Evolutionary conservation across 495 filamentous ascomycete species (phyloP).

Genomic region (Pseudoneurospora amorphoporcata): DNA sequence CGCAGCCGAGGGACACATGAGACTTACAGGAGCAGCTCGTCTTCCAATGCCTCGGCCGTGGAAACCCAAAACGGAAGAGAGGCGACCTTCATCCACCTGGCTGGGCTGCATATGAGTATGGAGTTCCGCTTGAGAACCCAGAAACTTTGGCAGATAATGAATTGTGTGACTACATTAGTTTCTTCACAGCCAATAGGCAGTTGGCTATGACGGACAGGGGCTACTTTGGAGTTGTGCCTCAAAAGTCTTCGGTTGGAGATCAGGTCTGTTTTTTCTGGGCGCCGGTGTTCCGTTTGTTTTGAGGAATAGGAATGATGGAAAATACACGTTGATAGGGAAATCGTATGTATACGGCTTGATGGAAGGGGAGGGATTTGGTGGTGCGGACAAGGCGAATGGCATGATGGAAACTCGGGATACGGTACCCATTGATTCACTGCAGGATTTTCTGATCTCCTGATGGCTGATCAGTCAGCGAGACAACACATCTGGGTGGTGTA

Average conservation of each 20-base stretch:
- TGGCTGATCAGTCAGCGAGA: neutral
- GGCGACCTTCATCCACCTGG: neutral
- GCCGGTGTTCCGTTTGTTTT: neutral
- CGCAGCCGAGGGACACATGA: neutral
- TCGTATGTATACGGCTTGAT: constrained; percentile 1
- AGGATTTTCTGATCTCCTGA: neutral
- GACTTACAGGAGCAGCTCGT: neutral
- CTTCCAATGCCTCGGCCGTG: neutral
- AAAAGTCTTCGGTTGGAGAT: neutral
- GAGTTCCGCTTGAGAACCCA: neutral
- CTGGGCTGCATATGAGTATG: neutral
- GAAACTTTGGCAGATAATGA: neutral
- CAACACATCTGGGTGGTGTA: neutral
- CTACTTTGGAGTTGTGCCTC: neutral
- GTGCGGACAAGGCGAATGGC: neutral
- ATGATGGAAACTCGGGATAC: neutral
- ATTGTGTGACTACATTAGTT: neutral
- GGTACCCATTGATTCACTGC: neutral
- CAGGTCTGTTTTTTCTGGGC: neutral
- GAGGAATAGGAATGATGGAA: neutral
- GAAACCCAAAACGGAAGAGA: neutral
- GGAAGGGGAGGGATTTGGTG: neutral
- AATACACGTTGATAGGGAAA: neutral
- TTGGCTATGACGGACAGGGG: neutral
- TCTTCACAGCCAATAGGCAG: neutral